Conservation (phyloP, 768 basidiomycete species). For the Baorangia bicolor region DNA sequence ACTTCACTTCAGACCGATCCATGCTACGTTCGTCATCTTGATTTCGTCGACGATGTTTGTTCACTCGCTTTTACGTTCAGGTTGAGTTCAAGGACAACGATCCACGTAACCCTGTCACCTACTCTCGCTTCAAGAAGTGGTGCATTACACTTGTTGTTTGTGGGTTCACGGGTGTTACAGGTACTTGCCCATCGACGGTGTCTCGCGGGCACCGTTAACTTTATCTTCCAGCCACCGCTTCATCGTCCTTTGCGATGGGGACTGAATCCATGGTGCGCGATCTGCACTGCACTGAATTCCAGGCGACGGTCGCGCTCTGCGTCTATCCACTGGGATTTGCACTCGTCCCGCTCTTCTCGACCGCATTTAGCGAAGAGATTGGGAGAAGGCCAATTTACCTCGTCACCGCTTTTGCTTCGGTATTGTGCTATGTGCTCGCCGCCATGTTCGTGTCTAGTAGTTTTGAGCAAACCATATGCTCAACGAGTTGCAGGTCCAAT, state of each 20-base stretch:
- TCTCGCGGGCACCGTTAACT: not conserved
- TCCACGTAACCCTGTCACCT: slow-evolving; percentile 38
- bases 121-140: slow-evolving; percentile 41
- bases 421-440: slow-evolving; percentile 40
- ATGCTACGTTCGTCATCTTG: slow-evolving; percentile 14
- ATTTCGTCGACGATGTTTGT: not conserved
- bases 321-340: slow-evolving; percentile 63
- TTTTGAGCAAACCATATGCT: not conserved
- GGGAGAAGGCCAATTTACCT: slow-evolving; percentile 62
- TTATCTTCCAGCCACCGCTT: slow-evolving; percentile 43
- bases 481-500: slow-evolving; percentile 27
- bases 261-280: slow-evolving; percentile 51
- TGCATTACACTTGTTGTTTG: slow-evolving; percentile 33
- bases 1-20: not conserved
- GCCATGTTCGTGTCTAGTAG: slow-evolving; percentile 20
- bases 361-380: slow-evolving; percentile 70
- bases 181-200: slow-evolving; percentile 3
- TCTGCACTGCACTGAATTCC: slow-evolving; percentile 42
- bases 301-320: slow-evolving; percentile 47
- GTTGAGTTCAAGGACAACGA: slow-evolving; percentile 40
- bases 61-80: slow-evolving; percentile 19
- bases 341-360: slow-evolving; percentile 58
- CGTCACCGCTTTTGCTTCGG: slow-evolving; percentile 44
- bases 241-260: slow-evolving; percentile 55
- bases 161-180: slow-evolving; percentile 29